Evolutionary conservation across 129 eudicot genomes (phyloP).

Genomic region (Pseudognaphalium luteoalbum): DNA sequence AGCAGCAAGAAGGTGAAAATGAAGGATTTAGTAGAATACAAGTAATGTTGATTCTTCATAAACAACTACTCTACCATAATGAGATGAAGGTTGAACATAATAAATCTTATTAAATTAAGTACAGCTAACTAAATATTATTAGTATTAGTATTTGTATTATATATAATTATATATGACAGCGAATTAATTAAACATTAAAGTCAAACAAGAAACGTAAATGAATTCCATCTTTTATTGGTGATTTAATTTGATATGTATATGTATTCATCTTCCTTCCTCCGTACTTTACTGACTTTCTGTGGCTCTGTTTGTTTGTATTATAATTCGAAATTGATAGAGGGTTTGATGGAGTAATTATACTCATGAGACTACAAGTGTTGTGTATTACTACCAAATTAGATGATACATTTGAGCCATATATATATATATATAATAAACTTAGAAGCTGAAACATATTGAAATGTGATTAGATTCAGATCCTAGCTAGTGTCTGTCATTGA

Average conservation of each 20-base stretch:
- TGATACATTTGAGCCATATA: neutral
- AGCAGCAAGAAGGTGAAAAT: constrained; percentile 17
- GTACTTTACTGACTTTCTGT: constrained; percentile 27
- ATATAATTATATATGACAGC: neutral
- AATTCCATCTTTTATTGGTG: constrained; percentile 1
- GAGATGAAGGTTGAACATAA: constrained; percentile 23
- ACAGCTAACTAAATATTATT: constrained; percentile 10
- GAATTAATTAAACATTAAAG: constrained; percentile 11
- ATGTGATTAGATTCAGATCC: too few relatives aligned
- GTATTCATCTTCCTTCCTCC: constrained; percentile 21
- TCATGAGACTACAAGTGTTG: too few relatives aligned
- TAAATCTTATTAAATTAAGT: neutral
- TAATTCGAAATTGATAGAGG: neutral
- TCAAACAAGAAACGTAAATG: constrained; percentile 39
- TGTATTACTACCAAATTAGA: neutral
- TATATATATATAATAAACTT: too few relatives aligned
- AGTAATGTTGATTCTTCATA: constrained; percentile 8
- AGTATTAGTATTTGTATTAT: neutral
- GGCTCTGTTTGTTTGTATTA: neutral
- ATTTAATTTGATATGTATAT: neutral
- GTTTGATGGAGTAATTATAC: too few relatives aligned
- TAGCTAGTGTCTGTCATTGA: too few relatives aligned
- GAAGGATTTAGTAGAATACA: constrained; percentile 6
- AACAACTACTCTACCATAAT: constrained; percentile 13
- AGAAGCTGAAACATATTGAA: too few relatives aligned